Evolutionary conservation across 805 yeast genomes (phyloP), one percentile per base, ranked within the genome.

Genomic region (Metschnikowia baotianmanensis): DNA sequence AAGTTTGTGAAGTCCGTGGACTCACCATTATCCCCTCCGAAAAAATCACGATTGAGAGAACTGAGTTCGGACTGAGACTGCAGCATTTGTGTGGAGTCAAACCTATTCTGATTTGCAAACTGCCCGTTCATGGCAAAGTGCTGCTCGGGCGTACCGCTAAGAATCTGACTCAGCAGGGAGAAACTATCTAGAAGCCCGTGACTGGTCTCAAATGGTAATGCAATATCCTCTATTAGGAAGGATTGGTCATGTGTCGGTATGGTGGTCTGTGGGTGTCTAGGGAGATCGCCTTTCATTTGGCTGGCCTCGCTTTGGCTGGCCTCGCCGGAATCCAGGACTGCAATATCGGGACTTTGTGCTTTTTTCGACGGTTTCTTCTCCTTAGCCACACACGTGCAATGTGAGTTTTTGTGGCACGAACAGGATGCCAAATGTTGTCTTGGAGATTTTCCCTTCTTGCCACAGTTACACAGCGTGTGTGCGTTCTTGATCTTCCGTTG

Each of bases 401-500:
- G 67, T 11, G 64, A 57, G 45, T 56, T 65, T 43, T 64, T 66
- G 48, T 62, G 62, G 50, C 74, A 70, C 30, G 51, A 51, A 46
- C 72, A 67, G 38, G 66, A 52, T 26, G 70, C 55, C 27, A 62
- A 56, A 51, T 70, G 71, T 36, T 51, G 50, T 10, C 65, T 61
- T 45, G 65, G 65, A 36, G 67, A 50, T 59, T 71, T 61, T 42
- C 77, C 65, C 46, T 72, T 69, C 49, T 77, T 72, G 9, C 82
- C 80, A 67, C 96, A 87, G 3, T 78, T 71, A 62, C 98, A 87
- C 16, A 74, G 61, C 6, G 77, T 77, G 57, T 86, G 93, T 2
- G 79, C 67, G 52, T 82, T 80, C 51, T 82, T 83, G 46, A 71
- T 57, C 56, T 80, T 82, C 26, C 96, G 68, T 50, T 82, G 76